These are phyloP conservation scores for Fraxinus baroniana DNA, from an alignment of 305 asterid species.

Conservation along the genomic window DNA sequence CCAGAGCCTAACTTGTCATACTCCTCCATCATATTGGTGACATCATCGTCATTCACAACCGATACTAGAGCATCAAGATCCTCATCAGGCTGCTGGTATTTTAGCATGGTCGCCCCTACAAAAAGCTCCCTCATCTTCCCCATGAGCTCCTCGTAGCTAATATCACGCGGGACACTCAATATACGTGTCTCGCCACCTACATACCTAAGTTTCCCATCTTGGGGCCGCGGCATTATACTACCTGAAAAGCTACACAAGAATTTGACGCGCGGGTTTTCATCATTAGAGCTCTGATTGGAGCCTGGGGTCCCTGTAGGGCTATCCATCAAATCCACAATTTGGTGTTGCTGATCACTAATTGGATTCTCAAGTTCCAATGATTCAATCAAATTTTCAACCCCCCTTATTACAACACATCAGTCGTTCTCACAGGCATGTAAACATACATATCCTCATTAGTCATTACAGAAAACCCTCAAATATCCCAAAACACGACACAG, in stretches of 20 bases:
- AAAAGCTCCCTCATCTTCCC: constrained; percentile 84
- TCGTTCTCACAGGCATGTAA: constrained; percentile 25
- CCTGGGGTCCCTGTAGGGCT: constrained; percentile 47
- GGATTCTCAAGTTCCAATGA: constrained; percentile 28
- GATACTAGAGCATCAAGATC: constrained; percentile 97
- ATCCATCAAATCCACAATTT: constrained; percentile 53
- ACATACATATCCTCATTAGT: constrained; percentile 10
- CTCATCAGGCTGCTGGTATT: constrained; percentile 97
- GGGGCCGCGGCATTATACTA: constrained; percentile 87
- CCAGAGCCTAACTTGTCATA: constrained; percentile 81
- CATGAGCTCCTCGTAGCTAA: constrained; percentile 77
- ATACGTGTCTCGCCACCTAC: constrained; percentile 98
- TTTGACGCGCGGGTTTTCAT: constrained; percentile 70
- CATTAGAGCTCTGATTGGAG: constrained; percentile 46
- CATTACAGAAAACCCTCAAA: neutral
- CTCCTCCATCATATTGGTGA: constrained; percentile 98
- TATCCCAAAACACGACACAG: neutral
- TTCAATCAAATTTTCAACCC: constrained; percentile 24
- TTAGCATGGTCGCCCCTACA: constrained; percentile 64
- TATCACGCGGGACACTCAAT: constrained; percentile 71
- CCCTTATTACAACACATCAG: constrained; percentile 38
- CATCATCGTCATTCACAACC: constrained; percentile 92
- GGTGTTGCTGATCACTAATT: constrained; percentile 29
- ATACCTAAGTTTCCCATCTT: constrained; percentile 90
- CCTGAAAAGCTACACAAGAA: constrained; percentile 91